phyloP scores from a whole-genome alignment of 225 moss, liverwort and hornwort genomes.

The Straminergon stramineum region DNA sequence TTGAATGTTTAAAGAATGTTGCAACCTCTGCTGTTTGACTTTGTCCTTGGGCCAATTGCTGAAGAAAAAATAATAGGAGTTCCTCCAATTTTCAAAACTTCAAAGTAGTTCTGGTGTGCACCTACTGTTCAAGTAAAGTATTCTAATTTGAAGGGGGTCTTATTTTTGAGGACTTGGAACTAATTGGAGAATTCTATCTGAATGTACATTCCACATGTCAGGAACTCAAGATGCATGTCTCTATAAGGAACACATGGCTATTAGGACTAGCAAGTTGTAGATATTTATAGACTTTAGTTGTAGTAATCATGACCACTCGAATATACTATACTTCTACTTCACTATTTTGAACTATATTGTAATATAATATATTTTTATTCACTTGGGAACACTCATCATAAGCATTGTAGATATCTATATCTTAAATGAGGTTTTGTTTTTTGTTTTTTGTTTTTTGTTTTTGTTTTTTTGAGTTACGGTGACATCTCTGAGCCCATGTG shows the following conservation, averaged over 20 bases:
- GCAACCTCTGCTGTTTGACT: background rate
- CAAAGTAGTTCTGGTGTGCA: background rate
- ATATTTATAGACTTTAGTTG: background rate
- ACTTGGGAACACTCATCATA: rapidly evolving
- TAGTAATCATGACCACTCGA: background rate
- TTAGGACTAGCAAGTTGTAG: background rate
- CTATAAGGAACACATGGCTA: background rate
- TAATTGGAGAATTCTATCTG: background rate
- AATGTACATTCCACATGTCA: background rate
- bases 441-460: too few relatives aligned
- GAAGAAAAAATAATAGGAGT: background rate
- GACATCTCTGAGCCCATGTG: too few relatives aligned
- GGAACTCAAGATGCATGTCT: background rate
- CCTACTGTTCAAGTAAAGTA: background rate
- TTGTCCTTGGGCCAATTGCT: background rate
- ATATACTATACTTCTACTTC: background rate
- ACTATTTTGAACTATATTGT: too few relatives aligned
- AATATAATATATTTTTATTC: background rate
- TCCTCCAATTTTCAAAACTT: background rate
- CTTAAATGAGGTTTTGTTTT: too few relatives aligned
- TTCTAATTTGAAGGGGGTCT: background rate
- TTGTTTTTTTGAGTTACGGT: too few relatives aligned
- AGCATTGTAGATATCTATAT: too few relatives aligned
- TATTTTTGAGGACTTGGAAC: background rate
- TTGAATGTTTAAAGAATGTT: background rate